Evolutionary conservation across 2,329 filamentous ascomycete species (phyloP).

Genomic region (Teratosphaeria zuluensis): DNA sequence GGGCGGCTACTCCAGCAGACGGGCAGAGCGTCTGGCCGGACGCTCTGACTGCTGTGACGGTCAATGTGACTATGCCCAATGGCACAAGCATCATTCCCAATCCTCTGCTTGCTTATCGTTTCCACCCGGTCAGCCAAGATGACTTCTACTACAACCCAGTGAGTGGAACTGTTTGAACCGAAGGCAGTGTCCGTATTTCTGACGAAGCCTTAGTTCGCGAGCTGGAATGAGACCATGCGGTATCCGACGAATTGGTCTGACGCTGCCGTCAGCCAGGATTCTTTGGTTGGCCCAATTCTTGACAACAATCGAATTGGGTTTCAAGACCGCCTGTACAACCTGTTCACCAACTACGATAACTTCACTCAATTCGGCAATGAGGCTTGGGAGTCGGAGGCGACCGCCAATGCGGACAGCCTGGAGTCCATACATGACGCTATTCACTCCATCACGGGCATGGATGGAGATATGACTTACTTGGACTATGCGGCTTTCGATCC

Average conservation of each 20-base stretch:
- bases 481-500: slow-evolving; percentile 71
- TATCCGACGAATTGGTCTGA: slow-evolving; percentile 36
- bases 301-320: slow-evolving; percentile 45
- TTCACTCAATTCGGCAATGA: slow-evolving; percentile 63
- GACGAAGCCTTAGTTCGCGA: slow-evolving; percentile 32
- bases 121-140: slow-evolving; percentile 45
- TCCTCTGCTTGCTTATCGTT: slow-evolving; percentile 26
- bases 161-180: slow-evolving; percentile 24
- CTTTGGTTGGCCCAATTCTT: slow-evolving; percentile 44
- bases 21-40: slow-evolving; percentile 28
- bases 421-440: slow-evolving; percentile 40
- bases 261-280: slow-evolving; percentile 49
- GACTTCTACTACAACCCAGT: slow-evolving; percentile 54
- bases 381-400: slow-evolving; percentile 37
- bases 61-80: slow-evolving; percentile 27
- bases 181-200: background rate
- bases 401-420: slow-evolving; percentile 48
- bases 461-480: slow-evolving; percentile 61
- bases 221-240: slow-evolving; percentile 53
- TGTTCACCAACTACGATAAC: slow-evolving; percentile 54
- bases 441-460: slow-evolving; percentile 45
- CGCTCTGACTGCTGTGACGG: slow-evolving; percentile 29
- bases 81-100: slow-evolving; percentile 24
- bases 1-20: slow-evolving; percentile 30
- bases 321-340: slow-evolving; percentile 53